phyloP scores from a whole-genome alignment of 108 stramenopile genomes.

The Phaeodactylum tricornutum region DNA sequence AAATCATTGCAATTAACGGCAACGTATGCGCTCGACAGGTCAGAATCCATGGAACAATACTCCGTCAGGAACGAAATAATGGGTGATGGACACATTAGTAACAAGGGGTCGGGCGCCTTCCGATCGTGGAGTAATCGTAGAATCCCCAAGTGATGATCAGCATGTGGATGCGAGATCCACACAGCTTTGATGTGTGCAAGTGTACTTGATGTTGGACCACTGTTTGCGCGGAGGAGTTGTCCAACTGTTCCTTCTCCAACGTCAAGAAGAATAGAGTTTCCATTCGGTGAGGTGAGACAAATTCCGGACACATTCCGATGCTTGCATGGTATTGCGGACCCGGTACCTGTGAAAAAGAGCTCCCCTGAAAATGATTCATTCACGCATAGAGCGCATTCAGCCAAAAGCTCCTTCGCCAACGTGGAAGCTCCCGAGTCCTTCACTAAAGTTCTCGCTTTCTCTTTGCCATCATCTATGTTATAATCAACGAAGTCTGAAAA shows the following conservation, averaged over 20 bases:
- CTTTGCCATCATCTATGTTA: not conserved
- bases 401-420: not conserved
- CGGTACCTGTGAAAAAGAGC: conserved; percentile 93
- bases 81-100: conserved; percentile 79
- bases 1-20: conserved; percentile 64
- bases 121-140: conserved; percentile 71
- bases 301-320: conserved; percentile 95
- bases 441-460: not conserved
- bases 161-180: conserved; percentile 97
- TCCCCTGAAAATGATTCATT: conserved; percentile 21
- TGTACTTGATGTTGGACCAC: not conserved
- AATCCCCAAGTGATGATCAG: conserved; percentile 95
- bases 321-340: conserved; percentile 95
- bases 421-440: not conserved
- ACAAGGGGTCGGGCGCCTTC: conserved; percentile 34
- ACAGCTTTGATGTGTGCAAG: conserved; percentile 40
- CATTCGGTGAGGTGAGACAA: conserved; percentile 44
- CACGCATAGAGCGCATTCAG: not conserved
- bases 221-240: conserved; percentile 71
- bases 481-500: not conserved
- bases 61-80: conserved; percentile 70
- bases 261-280: conserved; percentile 77
- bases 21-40: conserved; percentile 43
- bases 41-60: conserved; percentile 47
- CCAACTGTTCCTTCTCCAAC: conserved; percentile 93